A percentile compares a stretch with the other conserved stretches of the same genome.
Conservation (phyloP, 179 eudicot species). For the Camellia oleifera region DNA sequence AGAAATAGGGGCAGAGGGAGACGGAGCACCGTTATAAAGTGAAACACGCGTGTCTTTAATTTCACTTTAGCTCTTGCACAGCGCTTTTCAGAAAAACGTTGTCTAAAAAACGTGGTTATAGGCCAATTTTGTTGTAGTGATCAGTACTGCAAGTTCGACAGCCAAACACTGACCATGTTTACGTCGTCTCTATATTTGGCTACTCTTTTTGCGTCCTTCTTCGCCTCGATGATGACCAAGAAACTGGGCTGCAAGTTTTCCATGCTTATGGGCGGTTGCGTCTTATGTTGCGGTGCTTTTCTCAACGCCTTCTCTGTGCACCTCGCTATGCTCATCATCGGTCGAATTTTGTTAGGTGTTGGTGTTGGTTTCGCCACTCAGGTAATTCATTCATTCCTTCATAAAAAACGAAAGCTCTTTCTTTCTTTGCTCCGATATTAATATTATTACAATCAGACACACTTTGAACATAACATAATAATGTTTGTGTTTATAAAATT, state of each 20-base stretch:
- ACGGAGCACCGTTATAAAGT: too few species aligned
- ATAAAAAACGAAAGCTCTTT: too few species aligned
- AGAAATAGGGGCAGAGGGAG: too few species aligned
- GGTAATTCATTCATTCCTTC: neutral
- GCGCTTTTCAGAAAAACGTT: too few species aligned
- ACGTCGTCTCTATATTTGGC: slow-evolving; percentile 37
- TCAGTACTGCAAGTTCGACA: slow-evolving; percentile 32
- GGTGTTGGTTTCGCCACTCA: slow-evolving; percentile 33
- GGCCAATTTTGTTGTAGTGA: too few species aligned
- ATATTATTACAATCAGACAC: too few species aligned
- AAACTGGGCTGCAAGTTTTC: slow-evolving; percentile 23
- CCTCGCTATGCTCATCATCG: slow-evolving; percentile 23
- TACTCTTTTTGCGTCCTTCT: slow-evolving; percentile 23
- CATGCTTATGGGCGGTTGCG: slow-evolving; percentile 21
- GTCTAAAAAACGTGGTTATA: too few species aligned
- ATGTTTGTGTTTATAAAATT: too few species aligned
- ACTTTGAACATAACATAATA: too few species aligned
- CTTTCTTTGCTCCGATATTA: too few species aligned
- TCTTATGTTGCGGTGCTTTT: slow-evolving; percentile 19
- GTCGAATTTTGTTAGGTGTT: slow-evolving; percentile 26
- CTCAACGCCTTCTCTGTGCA: slow-evolving; percentile 20
- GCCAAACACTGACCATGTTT: slow-evolving; percentile 21
- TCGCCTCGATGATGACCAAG: slow-evolving; percentile 22
- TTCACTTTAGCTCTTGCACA: too few species aligned
- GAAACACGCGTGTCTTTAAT: too few species aligned